A percentile compares a stretch with the other conserved stretches of the same genome.
Evolutionary conservation across 495 filamentous ascomycete genomes (phyloP).

Genomic region (Podospora anserina): DNA sequence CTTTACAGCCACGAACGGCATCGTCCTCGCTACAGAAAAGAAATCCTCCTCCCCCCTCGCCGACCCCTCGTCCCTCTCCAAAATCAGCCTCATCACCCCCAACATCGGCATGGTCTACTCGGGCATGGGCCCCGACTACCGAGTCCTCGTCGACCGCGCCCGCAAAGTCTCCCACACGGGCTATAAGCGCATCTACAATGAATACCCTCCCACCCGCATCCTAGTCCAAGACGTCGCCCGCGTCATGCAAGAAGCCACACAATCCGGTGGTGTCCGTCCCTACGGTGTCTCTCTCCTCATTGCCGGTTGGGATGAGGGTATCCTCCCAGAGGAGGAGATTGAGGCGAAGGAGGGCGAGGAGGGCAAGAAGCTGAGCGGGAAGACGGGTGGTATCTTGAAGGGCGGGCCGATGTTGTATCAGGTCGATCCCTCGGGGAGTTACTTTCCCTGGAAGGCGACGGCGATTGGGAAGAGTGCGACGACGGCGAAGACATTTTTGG

Average conservation of each 20-base stretch:
- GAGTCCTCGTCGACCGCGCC: constrained; percentile 93
- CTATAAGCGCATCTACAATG: constrained; percentile 99
- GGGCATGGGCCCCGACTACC: constrained; percentile 98
- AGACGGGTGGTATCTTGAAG: constrained; percentile 93
- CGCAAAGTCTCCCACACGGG: constrained; percentile 98
- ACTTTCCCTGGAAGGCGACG: constrained; percentile 99
- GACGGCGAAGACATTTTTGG: constrained; percentile 95
- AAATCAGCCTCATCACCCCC: constrained; percentile 95
- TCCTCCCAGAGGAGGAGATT: constrained; percentile 70
- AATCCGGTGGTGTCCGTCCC: constrained; percentile 95
- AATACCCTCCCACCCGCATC: constrained; percentile 98
- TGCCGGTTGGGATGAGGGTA: constrained; percentile 96
- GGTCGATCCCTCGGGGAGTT: constrained; percentile 93
- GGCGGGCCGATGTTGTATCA: constrained; percentile 97
- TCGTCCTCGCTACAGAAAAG: constrained; percentile 98
- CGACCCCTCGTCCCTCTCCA: constrained; percentile 89
- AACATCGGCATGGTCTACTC: constrained; percentile 99
- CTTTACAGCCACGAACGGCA: constrained; percentile 83
- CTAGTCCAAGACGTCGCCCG: constrained; percentile 96
- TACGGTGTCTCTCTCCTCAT: constrained; percentile 95
- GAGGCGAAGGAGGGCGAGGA: constrained; percentile 55
- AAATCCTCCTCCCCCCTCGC: constrained; percentile 96
- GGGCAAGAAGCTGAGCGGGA: constrained; percentile 65
- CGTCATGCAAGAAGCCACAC: constrained; percentile 98
- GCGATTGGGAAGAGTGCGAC: constrained; percentile 98